Evolutionary conservation across 176 grass and related monocot species (phyloP), one percentile per base, ranked within the genome.

Genomic region (Carex pumila): DNA sequence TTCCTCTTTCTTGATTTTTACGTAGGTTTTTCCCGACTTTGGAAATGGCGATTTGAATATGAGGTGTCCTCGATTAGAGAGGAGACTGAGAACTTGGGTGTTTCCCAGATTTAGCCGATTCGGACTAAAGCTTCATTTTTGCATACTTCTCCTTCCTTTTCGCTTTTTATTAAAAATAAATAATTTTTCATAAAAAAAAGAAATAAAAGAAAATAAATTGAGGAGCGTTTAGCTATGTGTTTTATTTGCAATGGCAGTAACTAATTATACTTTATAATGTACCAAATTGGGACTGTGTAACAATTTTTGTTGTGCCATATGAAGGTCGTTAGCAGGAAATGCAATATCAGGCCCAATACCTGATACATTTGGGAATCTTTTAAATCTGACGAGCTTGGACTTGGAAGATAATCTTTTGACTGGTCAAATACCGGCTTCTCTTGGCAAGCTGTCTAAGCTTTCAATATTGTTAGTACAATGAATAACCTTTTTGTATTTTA

Each of bases 391-490:
- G 60, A 92, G 30, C 63, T 87, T 98, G 84, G 84, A 87, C 83
- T 87, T 98, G 82, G 89, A 94, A 86, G 79, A 90, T 73, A 98
- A 98, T 89, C 52, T 84, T 12, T 83, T 98, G 62, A 82, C 53
- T 88, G 95, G 95, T 72, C 59, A 79, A 88, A 92, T 98, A 91
- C 95, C 95, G 34, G 70, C 85, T 90, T 92, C 95, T 84, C 87
- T 98, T 83, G 90, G 95, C 60, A 86, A 56, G 29, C 92, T 98
- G 71, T 84, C 89, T 21, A 88, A 90, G 80, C 95, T 98, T 67
- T 65, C 86, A 55, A 52, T 87, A 88, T 49, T 98, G 95, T 98
- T 88, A 85, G 90, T 85, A 92, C n/a, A 31, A 75, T 13, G 41
- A 29, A 68, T 71, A 39, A 10, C 61, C 43, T 67, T 7, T 72